A percentile compares a stretch with the other conserved stretches of the same genome.
These are phyloP conservation scores for Antitrichia curtipendula DNA, from an alignment of 225 moss, liverwort and hornwort species.

Conservation along the genomic window DNA sequence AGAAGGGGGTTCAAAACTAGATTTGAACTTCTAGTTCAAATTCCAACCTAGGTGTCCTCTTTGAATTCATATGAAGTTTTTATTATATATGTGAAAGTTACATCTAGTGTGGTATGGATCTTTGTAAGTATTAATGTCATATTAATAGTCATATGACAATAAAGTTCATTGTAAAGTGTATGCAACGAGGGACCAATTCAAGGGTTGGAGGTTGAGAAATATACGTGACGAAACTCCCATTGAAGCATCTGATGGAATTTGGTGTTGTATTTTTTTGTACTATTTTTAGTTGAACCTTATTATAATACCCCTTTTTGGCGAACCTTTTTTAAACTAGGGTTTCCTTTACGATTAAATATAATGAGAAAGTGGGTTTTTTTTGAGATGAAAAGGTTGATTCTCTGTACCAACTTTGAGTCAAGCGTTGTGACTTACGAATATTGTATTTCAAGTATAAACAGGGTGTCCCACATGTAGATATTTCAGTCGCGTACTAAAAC, in stretches of 20 bases:
- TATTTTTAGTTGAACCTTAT: too few species aligned
- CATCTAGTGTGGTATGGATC: background rate
- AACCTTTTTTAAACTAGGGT: too few species aligned
- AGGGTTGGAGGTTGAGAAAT: too few species aligned
- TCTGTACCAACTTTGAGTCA: background rate
- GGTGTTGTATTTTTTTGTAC: too few species aligned
- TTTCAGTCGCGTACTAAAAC: background rate
- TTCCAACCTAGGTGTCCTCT: rapidly evolving
- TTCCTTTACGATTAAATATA: too few species aligned
- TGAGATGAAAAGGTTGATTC: background rate
- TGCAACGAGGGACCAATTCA: too few species aligned
- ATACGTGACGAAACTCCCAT: too few species aligned
- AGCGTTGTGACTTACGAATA: background rate
- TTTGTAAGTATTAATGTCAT: background rate
- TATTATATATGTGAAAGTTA: background rate
- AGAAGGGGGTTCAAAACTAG: rapidly evolving
- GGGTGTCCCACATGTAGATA: background rate
- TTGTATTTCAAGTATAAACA: background rate
- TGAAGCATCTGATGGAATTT: too few species aligned
- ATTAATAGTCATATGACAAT: background rate
- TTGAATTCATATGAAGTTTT: background rate
- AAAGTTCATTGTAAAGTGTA: too few species aligned
- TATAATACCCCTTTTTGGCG: too few species aligned
- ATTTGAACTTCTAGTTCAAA: background rate
- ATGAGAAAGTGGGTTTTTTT: background rate